phyloP scores from a whole-genome alignment of 176 grass and related monocot genomes.

The Phragmites australis region DNA sequence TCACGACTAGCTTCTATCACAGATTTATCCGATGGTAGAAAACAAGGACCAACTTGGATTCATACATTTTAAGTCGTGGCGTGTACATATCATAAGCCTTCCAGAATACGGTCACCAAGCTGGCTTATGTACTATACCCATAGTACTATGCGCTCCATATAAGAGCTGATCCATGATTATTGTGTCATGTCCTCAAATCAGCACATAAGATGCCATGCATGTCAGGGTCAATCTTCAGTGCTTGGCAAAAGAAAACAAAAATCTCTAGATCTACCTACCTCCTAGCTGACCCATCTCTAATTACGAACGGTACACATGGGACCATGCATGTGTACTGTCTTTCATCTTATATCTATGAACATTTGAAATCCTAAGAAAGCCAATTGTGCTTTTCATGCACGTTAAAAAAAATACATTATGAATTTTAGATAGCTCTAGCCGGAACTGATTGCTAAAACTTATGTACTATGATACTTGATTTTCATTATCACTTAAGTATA shows the following conservation, averaged over 20 bases:
- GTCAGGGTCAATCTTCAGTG: not conserved
- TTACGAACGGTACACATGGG: slow-evolving; percentile 49
- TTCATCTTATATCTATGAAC: not conserved
- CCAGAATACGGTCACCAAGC: not conserved
- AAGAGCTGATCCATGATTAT: slow-evolving; percentile 22
- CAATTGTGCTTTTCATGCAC: not conserved
- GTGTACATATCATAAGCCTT: not conserved
- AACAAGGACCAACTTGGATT: not conserved
- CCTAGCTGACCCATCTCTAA: not conserved
- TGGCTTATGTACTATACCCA: slow-evolving; percentile 2
- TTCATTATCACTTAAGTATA: too few species aligned
- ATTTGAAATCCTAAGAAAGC: not conserved
- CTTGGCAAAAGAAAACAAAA: slow-evolving; percentile 54
- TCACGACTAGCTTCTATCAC: too few species aligned
- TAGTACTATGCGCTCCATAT: not conserved
- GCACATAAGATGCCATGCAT: slow-evolving; percentile 32
- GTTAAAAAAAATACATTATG: too few species aligned
- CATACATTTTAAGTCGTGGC: not conserved
- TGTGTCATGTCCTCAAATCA: slow-evolving; percentile 33
- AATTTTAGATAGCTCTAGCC: not conserved
- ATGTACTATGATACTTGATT: too few species aligned
- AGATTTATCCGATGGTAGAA: not conserved
- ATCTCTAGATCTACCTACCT: slow-evolving; percentile 43
- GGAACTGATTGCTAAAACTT: not conserved
- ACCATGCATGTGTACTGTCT: slow-evolving; percentile 8